Conservation (phyloP, 2,329 filamentous ascomycete genomes). For the Calonectria pauciramosa region DNA sequence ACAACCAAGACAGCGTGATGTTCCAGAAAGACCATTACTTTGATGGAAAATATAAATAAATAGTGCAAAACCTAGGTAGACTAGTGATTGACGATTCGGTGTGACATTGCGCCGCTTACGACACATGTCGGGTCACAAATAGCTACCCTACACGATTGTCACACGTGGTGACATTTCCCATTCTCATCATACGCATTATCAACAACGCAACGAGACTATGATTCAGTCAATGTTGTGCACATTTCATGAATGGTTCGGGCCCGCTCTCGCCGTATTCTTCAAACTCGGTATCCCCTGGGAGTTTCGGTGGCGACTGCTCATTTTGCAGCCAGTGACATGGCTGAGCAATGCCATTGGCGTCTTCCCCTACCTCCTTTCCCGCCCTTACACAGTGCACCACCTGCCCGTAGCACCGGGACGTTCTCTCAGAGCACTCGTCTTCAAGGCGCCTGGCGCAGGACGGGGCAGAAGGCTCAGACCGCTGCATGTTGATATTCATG, state of each 20-base stretch:
- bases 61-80: neutral
- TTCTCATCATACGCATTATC: neutral
- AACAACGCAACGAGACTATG: conserved; percentile 5
- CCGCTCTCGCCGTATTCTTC: conserved; percentile 52
- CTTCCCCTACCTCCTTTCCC: conserved; percentile 52
- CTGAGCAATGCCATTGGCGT: conserved; percentile 54
- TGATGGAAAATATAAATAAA: neutral
- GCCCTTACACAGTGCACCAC: conserved; percentile 50
- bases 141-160: neutral
- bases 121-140: neutral
- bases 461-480: conserved; percentile 49
- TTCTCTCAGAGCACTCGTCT: conserved; percentile 52
- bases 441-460: conserved; percentile 41
- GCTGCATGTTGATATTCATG: conserved; percentile 60
- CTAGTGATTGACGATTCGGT: conserved; percentile 8
- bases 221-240: conserved; percentile 9
- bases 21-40: neutral
- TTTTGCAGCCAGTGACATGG: conserved; percentile 57
- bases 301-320: conserved; percentile 58
- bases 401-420: conserved; percentile 47
- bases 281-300: conserved; percentile 52
- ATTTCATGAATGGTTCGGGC: conserved; percentile 43
- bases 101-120: conserved; percentile 34
- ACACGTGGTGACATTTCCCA: neutral
- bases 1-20: conserved; percentile 1